phyloP scores from a whole-genome alignment of 371 early-diverging fungal species.

The Syncephalastrum contaminatum region DNA sequence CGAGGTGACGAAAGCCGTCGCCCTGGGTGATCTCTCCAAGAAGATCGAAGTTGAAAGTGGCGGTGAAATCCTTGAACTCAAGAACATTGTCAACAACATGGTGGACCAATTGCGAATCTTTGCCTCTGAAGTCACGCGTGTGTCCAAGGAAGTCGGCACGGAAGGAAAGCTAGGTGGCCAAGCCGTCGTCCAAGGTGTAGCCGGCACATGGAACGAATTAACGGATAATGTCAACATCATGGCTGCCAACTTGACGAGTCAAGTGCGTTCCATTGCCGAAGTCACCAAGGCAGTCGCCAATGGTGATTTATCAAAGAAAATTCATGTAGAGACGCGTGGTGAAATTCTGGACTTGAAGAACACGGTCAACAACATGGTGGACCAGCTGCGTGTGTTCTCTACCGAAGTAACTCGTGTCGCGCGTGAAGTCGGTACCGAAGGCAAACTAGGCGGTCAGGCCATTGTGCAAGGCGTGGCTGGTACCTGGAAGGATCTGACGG shows the following conservation, averaged over 20 bases:
- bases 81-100: constrained; percentile 44
- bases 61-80: constrained; percentile 42
- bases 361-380: constrained; percentile 33
- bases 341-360: constrained; percentile 39
- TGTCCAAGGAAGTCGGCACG: constrained; percentile 37
- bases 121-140: constrained; percentile 50
- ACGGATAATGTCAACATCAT: constrained; percentile 41
- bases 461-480: constrained; percentile 35
- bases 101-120: constrained; percentile 54
- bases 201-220: constrained; percentile 38
- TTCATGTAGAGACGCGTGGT: constrained; percentile 33
- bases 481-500: constrained; percentile 41
- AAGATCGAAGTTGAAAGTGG: constrained; percentile 53
- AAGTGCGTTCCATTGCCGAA: constrained; percentile 49
- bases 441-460: constrained; percentile 49
- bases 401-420: constrained; percentile 53
- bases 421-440: constrained; percentile 38
- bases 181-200: constrained; percentile 27
- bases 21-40: constrained; percentile 49
- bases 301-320: constrained; percentile 39
- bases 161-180: constrained; percentile 26
- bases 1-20: constrained; percentile 36
- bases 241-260: constrained; percentile 45
- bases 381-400: constrained; percentile 18
- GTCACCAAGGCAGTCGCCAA: constrained; percentile 38